Percentiles rank a stretch among this genome's conserved stretches.
Evolutionary conservation across 2,329 filamentous ascomycete species (phyloP).

Genomic region (Remersonia thermophila): DNA sequence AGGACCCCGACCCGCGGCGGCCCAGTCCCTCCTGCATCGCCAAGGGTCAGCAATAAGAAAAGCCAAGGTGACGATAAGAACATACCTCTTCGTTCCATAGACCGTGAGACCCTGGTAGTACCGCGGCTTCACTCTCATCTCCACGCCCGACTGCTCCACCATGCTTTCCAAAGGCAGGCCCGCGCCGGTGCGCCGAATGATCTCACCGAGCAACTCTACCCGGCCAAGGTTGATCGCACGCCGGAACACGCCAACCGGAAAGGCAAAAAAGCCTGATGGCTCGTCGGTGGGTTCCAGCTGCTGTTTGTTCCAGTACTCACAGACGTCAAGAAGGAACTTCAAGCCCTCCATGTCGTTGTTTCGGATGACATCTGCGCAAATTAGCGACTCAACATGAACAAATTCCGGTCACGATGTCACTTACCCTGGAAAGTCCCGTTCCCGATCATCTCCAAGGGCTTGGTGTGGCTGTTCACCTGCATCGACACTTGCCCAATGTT

Average conservation of each 20-base stretch:
- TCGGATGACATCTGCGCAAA: slow-evolving; percentile 26
- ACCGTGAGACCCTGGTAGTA: slow-evolving; percentile 70
- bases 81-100: slow-evolving; percentile 55
- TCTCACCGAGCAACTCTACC: slow-evolving; percentile 44
- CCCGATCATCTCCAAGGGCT: slow-evolving; percentile 28
- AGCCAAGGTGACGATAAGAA: neutral
- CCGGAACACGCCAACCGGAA: slow-evolving; percentile 30
- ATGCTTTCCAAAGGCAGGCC: slow-evolving; percentile 58
- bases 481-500: slow-evolving; percentile 58
- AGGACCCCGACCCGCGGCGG: slow-evolving; percentile 43
- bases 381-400: slow-evolving; percentile 1
- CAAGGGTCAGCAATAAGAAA: neutral
- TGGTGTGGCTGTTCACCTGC: slow-evolving; percentile 51
- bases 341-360: slow-evolving; percentile 43
- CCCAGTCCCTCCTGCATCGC: slow-evolving; percentile 51
- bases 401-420: too few species aligned
- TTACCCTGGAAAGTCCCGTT: too few species aligned
- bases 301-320: slow-evolving; percentile 30
- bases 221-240: slow-evolving; percentile 35
- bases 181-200: slow-evolving; percentile 54
- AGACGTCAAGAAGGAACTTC: slow-evolving; percentile 44
- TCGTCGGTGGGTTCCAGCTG: slow-evolving; percentile 27
- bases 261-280: slow-evolving; percentile 23
- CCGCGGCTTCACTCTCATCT: slow-evolving; percentile 50
- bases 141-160: slow-evolving; percentile 51